phyloP scores from a whole-genome alignment of 2,329 filamentous ascomycete genomes.

The Mycocentrospora acerina region DNA sequence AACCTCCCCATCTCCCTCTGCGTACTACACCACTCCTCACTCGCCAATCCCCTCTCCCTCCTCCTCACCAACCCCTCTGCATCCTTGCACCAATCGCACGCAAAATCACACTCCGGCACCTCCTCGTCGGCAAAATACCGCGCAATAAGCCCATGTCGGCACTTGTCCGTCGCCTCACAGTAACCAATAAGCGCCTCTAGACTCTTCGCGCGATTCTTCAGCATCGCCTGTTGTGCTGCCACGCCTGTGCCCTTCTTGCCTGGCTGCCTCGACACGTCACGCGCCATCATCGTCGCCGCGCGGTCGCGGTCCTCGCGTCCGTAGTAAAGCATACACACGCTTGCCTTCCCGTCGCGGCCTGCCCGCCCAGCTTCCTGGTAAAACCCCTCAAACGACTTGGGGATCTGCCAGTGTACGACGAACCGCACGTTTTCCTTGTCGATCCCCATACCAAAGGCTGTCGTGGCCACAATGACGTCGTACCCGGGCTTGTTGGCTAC shows the following conservation, averaged over 20 bases:
- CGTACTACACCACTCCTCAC: conserved; percentile 53
- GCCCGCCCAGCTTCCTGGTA: conserved; percentile 95
- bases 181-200: conserved; percentile 68
- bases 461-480: conserved; percentile 92
- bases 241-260: conserved; percentile 44
- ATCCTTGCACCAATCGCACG: conserved; percentile 54
- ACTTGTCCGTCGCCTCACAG: conserved; percentile 73
- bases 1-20: conserved; percentile 49
- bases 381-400: conserved; percentile 93
- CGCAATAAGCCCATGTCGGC: conserved; percentile 62
- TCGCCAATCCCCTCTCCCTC: conserved; percentile 49
- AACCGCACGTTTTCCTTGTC: conserved; percentile 95
- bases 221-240: conserved; percentile 38
- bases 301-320: conserved; percentile 82
- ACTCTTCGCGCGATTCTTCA: conserved; percentile 46
- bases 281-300: conserved; percentile 56
- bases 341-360: conserved; percentile 84
- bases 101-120: conserved; percentile 46
- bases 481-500: conserved; percentile 73
- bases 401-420: conserved; percentile 90
- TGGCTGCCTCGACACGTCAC: conserved; percentile 53
- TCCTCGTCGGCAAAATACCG: conserved; percentile 41
- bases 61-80: conserved; percentile 41
- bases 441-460: conserved; percentile 96
- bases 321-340: conserved; percentile 88